Evolutionary conservation across 1,284 basidiomycete genomes (phyloP).

Genomic region (Megacollybia platyphylla): DNA sequence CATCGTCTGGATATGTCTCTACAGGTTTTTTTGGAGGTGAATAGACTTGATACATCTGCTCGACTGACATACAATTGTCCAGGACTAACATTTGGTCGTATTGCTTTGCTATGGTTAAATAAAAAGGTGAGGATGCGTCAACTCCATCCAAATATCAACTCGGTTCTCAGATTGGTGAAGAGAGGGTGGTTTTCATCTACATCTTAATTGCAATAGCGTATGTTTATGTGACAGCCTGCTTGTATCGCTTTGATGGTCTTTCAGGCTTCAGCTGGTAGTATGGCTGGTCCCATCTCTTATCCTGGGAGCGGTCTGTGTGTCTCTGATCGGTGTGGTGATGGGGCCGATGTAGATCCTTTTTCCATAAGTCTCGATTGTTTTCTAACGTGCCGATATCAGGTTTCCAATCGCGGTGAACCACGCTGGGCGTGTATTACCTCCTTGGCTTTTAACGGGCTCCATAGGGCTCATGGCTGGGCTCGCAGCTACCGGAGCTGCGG

Average conservation of each 20-base stretch:
- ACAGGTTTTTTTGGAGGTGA: constrained; percentile 26
- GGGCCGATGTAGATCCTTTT: neutral
- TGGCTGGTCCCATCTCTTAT: constrained; percentile 48
- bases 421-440: constrained; percentile 31
- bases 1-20: constrained; percentile 22
- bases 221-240: constrained; percentile 6
- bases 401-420: constrained; percentile 44
- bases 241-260: neutral
- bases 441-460: constrained; percentile 34
- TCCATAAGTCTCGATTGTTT: too few relatives aligned
- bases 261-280: constrained; percentile 36
- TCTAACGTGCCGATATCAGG: constrained; percentile 21
- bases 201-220: constrained; percentile 21
- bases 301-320: constrained; percentile 25
- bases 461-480: constrained; percentile 45
- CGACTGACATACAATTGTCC: neutral
- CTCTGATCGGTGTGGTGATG: neutral
- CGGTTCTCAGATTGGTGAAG: constrained; percentile 21
- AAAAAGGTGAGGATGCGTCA: constrained; percentile 18
- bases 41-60: neutral
- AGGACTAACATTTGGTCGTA: constrained; percentile 33
- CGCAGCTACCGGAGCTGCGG: constrained; percentile 33
- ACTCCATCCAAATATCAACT: constrained; percentile 8
- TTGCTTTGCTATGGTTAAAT: constrained; percentile 36
- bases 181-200: constrained; percentile 23